phyloP scores from a whole-genome alignment of 75 land plant species.

The Larix kaempferi region DNA sequence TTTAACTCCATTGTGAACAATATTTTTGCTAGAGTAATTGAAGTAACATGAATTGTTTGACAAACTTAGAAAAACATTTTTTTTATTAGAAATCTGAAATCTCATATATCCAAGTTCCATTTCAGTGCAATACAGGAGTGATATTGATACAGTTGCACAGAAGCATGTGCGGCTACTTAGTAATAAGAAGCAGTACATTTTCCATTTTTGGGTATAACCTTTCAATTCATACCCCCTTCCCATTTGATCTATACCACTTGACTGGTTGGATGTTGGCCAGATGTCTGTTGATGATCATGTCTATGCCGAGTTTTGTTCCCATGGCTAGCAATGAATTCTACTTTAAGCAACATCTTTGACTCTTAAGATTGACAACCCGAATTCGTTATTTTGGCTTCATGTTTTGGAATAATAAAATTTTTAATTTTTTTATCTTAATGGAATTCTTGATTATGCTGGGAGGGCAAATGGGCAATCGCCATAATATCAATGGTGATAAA shows the following conservation, averaged over 20 bases:
- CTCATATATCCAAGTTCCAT: neutral
- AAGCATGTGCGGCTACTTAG: neutral
- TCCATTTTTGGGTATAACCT: neutral
- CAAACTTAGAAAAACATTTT: neutral
- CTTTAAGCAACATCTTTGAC: too few relatives aligned
- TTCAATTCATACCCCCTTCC: neutral
- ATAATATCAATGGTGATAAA: too few relatives aligned
- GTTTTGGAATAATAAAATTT: too few relatives aligned
- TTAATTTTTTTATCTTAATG: too few relatives aligned
- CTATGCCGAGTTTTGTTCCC: too few relatives aligned
- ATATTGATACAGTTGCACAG: neutral
- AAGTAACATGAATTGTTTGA: neutral
- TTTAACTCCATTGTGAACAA: neutral
- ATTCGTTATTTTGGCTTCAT: too few relatives aligned
- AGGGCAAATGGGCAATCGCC: too few relatives aligned
- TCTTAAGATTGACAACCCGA: too few relatives aligned
- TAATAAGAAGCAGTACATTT: conserved; percentile 2
- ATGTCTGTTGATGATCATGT: too few relatives aligned
- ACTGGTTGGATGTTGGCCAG: neutral
- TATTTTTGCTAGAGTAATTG: neutral
- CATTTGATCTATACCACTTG: neutral
- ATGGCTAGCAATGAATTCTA: too few relatives aligned
- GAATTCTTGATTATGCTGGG: too few relatives aligned
- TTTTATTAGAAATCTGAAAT: neutral
- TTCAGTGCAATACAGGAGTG: neutral